phyloP scores from a whole-genome alignment of 2,329 filamentous ascomycete genomes.

The Trichoderma koningiopsis region DNA sequence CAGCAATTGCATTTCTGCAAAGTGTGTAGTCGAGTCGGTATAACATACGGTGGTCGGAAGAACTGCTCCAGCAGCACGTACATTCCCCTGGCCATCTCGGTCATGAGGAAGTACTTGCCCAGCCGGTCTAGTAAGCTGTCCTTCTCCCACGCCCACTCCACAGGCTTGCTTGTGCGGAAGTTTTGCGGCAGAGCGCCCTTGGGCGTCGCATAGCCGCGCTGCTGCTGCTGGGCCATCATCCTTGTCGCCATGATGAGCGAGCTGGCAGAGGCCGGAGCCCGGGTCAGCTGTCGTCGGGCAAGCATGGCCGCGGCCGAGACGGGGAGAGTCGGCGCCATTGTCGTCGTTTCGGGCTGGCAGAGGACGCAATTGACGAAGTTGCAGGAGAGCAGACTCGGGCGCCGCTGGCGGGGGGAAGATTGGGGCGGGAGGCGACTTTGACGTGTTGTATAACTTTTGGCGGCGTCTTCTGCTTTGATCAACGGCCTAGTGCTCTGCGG shows the following conservation, averaged over 20 bases:
- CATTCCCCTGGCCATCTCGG: constrained; percentile 97
- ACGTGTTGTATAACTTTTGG: constrained; percentile 30
- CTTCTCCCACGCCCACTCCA: constrained; percentile 77
- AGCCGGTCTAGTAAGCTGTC: constrained; percentile 80
- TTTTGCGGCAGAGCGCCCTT: constrained; percentile 75
- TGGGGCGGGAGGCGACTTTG: constrained; percentile 31
- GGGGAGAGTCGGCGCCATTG: constrained; percentile 41
- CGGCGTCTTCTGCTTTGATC: constrained; percentile 17
- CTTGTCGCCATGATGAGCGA: constrained; percentile 28
- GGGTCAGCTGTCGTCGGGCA: constrained; percentile 41
- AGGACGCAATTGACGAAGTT: constrained; percentile 35
- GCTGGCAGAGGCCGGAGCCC: constrained; percentile 31
- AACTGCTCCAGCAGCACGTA: constrained; percentile 97
- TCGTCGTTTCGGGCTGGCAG: constrained; percentile 20
- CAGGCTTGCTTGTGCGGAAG: constrained; percentile 74
- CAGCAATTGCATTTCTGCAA: constrained; percentile 14
- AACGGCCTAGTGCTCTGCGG: constrained; percentile 33
- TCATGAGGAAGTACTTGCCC: constrained; percentile 92
- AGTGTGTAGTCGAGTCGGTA: neutral
- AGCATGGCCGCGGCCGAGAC: constrained; percentile 38
- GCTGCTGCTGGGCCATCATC: constrained; percentile 34
- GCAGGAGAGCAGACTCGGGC: constrained; percentile 28
- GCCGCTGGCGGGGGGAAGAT: constrained; percentile 24
- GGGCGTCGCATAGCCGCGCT: constrained; percentile 64
- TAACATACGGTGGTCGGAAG: constrained; percentile 95